These are phyloP conservation scores for Talaromyces amestolkiae DNA, from an alignment of 2,329 filamentous ascomycete species.

Conservation along the genomic window DNA sequence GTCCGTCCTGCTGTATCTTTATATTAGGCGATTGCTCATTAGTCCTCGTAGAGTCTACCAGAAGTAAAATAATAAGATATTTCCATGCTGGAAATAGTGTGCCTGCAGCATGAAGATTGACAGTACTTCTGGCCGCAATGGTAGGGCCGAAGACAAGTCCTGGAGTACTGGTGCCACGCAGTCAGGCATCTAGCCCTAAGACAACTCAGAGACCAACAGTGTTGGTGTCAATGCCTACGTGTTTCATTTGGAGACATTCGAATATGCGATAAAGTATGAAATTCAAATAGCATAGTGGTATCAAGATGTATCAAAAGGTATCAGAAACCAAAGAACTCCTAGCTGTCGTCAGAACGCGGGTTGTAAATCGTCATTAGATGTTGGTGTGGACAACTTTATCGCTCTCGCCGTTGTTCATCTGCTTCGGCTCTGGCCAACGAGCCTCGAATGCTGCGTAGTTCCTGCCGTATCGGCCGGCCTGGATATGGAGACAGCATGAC, in stretches of 20 bases:
- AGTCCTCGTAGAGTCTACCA: background rate
- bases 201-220: background rate
- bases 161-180: background rate
- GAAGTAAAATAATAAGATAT: no score
- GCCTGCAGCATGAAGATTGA: background rate
- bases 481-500: background rate
- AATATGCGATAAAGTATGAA: background rate
- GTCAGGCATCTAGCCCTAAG: background rate
- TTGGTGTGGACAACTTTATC: background rate
- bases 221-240: background rate
- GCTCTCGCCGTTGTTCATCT: background rate
- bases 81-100: background rate
- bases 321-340: background rate
- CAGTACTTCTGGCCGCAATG: background rate
- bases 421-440: background rate
- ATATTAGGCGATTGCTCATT: background rate
- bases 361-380: background rate
- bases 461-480: background rate
- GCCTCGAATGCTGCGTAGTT: background rate
- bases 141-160: background rate
- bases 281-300: background rate
- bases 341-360: background rate
- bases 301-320: background rate
- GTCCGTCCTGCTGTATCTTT: background rate
- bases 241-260: background rate